Evolutionary conservation across 1,139 yeast genomes (phyloP).

Genomic region (Kodamaea arcana): DNA sequence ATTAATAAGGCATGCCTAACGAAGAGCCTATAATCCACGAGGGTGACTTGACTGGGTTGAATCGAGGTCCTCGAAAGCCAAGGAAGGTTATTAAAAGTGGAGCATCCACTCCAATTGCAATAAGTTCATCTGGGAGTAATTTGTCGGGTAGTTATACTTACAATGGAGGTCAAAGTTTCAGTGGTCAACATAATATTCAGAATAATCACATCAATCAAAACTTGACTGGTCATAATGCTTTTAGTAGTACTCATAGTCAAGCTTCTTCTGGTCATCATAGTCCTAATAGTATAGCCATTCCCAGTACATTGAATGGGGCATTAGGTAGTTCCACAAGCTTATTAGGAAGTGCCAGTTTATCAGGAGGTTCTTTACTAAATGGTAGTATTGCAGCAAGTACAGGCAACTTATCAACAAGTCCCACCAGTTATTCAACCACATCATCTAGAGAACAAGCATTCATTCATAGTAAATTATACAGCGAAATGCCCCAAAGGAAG

Average conservation of each 20-base stretch:
- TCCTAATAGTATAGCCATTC: too few species aligned
- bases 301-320: too few species aligned
- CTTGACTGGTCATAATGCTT: too few species aligned
- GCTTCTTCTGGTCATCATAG: too few species aligned
- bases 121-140: too few species aligned
- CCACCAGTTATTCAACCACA: slow-evolving; percentile 1
- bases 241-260: too few species aligned
- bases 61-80: not conserved
- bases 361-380: not conserved
- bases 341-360: not conserved
- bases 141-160: not conserved
- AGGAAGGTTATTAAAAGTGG: not conserved
- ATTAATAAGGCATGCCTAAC: not conserved
- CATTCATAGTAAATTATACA: slow-evolving; percentile 33
- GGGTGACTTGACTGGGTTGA: not conserved
- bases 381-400: slow-evolving; percentile 1
- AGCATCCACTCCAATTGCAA: not conserved
- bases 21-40: not conserved
- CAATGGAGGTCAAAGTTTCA: not conserved
- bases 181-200: too few species aligned
- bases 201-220: too few species aligned
- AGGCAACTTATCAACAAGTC: slow-evolving; percentile 6
- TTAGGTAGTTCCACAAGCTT: too few species aligned
- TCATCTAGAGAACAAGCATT: slow-evolving; percentile 22
- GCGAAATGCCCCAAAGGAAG: slow-evolving; percentile 16